Conservation (phyloP, 2,329 filamentous ascomycete species). For the Sclerotinia trifoliorum region DNA sequence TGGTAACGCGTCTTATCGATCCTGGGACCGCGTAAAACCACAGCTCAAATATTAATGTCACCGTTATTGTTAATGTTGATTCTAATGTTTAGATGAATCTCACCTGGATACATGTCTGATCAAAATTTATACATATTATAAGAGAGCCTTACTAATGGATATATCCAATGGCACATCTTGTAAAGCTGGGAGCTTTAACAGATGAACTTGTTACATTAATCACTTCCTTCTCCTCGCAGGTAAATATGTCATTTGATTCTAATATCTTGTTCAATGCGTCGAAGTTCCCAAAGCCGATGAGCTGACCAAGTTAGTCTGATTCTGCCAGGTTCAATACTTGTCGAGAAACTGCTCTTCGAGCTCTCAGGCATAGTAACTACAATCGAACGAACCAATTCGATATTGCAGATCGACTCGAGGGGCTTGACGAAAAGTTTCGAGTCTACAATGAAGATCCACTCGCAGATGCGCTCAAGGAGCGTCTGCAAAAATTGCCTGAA, state of each 20-base stretch:
- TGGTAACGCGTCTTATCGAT: background rate
- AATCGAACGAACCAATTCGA: slow-evolving; percentile 75
- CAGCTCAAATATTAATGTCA: background rate
- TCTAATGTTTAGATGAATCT: background rate
- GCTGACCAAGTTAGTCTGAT: slow-evolving; percentile 34
- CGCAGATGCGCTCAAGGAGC: slow-evolving; percentile 63
- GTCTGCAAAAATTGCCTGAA: slow-evolving; percentile 58
- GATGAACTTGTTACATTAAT: slow-evolving; percentile 70
- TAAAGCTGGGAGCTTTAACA: slow-evolving; percentile 61
- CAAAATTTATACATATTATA: background rate
- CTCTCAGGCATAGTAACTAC: slow-evolving; percentile 55
- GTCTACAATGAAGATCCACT: slow-evolving; percentile 77
- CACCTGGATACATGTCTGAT: background rate
- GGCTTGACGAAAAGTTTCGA: slow-evolving; percentile 82
- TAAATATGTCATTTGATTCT: slow-evolving; percentile 40
- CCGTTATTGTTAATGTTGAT: background rate
- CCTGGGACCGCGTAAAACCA: background rate
- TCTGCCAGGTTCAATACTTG: slow-evolving; percentile 44
- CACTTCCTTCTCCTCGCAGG: slow-evolving; percentile 54
- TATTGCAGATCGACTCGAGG: slow-evolving; percentile 61
- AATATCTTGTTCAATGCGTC: slow-evolving; percentile 2
- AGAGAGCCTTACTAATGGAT: background rate
- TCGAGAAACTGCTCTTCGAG: slow-evolving; percentile 52
- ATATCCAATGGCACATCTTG: slow-evolving; percentile 65
- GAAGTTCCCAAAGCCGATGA: background rate